A percentile compares a stretch with the other conserved stretches of the same genome.
Conservation (phyloP, 2,329 filamentous ascomycete genomes). For the Aspergillus flavus region DNA sequence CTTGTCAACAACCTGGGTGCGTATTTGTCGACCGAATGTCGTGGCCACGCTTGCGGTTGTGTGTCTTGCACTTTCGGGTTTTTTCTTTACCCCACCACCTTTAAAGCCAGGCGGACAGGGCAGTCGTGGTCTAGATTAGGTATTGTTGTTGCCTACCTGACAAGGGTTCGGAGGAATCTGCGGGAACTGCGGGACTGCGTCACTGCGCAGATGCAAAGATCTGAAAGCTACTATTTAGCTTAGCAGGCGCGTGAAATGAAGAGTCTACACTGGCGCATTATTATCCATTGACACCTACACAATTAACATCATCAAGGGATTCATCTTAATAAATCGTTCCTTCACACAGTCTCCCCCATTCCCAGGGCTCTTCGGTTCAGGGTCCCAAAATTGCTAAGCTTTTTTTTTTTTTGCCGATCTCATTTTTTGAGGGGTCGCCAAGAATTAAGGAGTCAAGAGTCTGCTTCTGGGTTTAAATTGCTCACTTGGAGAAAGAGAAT, state of each 20-base stretch:
- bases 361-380: background rate
- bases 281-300: background rate
- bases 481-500: background rate
- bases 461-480: background rate
- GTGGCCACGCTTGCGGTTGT: constrained; percentile 23
- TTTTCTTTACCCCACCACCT: background rate
- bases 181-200: constrained; percentile 2
- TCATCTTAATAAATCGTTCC: background rate
- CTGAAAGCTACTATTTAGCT: background rate
- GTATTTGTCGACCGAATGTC: constrained; percentile 35
- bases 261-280: background rate
- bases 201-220: background rate
- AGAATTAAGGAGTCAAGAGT: background rate
- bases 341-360: background rate
- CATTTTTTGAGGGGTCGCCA: background rate
- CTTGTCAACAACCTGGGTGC: constrained; percentile 41
- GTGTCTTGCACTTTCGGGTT: constrained; percentile 15
- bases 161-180: background rate
- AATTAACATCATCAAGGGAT: background rate
- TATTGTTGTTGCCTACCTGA: background rate
- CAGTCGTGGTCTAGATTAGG: background rate
- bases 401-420: background rate
- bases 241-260: background rate
- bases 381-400: background rate
- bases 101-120: background rate